phyloP scores from a whole-genome alignment of 2,329 filamentous ascomycete species.

The Amphichorda felina region DNA sequence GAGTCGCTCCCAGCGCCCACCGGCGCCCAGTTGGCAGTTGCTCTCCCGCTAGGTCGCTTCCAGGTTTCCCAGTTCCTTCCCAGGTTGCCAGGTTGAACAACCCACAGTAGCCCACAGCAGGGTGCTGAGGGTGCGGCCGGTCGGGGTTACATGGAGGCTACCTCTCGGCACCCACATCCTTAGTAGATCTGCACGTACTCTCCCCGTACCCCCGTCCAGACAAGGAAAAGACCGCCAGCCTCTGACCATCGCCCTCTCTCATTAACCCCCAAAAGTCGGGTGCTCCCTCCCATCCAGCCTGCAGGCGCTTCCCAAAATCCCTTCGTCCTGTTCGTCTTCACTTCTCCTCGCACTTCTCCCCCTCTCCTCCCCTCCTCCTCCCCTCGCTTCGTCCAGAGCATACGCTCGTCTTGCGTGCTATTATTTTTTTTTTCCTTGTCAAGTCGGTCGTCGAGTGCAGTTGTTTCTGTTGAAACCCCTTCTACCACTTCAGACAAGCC shows the following conservation, averaged over 20 bases:
- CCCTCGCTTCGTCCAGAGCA: slow-evolving; percentile 10
- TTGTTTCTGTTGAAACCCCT: slow-evolving; percentile 1
- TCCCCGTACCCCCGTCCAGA: not conserved
- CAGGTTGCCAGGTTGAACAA: not conserved
- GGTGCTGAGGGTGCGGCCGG: no score
- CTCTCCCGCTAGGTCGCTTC: no score
- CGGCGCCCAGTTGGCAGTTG: no score
- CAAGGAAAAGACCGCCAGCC: no score
- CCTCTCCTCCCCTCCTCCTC: slow-evolving; percentile 9
- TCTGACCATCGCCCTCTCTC: no score
- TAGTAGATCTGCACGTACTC: not conserved
- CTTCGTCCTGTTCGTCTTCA: slow-evolving; percentile 1
- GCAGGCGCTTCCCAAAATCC: slow-evolving; percentile 1
- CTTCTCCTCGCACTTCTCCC: slow-evolving; percentile 1
- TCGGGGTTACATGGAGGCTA: no score
- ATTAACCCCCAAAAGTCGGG: no score
- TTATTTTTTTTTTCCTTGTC: slow-evolving; percentile 2
- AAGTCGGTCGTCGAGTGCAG: not conserved
- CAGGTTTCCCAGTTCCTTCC: not conserved
- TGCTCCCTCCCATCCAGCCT: no score
- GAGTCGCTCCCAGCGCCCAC: slow-evolving; percentile 2
- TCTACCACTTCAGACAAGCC: not conserved
- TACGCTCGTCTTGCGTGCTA: slow-evolving; percentile 9
- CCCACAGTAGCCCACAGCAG: not conserved
- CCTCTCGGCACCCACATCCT: not conserved